Evolutionary conservation across 495 filamentous ascomycete species (phyloP), one percentile per base, ranked within the genome.

Genomic region (Halenospora varia): DNA sequence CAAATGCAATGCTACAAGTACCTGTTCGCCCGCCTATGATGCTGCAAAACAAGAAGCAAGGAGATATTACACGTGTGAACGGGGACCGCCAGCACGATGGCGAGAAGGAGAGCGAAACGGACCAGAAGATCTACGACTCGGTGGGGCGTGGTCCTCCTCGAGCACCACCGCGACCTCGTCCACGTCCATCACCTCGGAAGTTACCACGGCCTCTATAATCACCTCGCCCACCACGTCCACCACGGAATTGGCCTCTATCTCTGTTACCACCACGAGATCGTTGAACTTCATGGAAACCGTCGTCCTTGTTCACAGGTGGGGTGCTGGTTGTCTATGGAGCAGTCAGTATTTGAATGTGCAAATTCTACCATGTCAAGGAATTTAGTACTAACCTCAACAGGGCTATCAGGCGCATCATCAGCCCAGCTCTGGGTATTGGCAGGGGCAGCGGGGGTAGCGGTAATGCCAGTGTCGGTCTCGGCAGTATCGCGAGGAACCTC

Each of bases 261-360:
- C 81, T 75, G n/a, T n/a, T n/a, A 39, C 75, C 74, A 58, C 83
- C 78, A 29, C 80, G 78, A 63, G 81, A 82, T 56, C 76, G 84
- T 51, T 82, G 80, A 10, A 91, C 86, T 60, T 82, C 79, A 52
- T 86, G 84, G 71, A 92, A 92, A 44, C 84, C 88, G 58, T 92
- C 88, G 54, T 78, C 71, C 35, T 68, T 49, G 26, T 72, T 49
- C 35, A 61, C 19, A 59, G 66, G 53, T 18, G 68, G 48, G 35
- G 73, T 48, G 59, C 70, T 61, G 17, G 75, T 63, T 46, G 70
- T 53, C 59, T 65, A 47, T 18, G 17, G 13, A 48, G 9, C 10
- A 48, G 17, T 49, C 13, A 35, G 29, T 13, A 35, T 6, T 4
- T 41, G 26, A 61, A 57, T 68, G 44, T 64, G 56, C 50, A 53